Base-by-base conservation (phyloP, 495 filamentous ascomycete genomes). In the Articulospora tetracladia region DNA sequence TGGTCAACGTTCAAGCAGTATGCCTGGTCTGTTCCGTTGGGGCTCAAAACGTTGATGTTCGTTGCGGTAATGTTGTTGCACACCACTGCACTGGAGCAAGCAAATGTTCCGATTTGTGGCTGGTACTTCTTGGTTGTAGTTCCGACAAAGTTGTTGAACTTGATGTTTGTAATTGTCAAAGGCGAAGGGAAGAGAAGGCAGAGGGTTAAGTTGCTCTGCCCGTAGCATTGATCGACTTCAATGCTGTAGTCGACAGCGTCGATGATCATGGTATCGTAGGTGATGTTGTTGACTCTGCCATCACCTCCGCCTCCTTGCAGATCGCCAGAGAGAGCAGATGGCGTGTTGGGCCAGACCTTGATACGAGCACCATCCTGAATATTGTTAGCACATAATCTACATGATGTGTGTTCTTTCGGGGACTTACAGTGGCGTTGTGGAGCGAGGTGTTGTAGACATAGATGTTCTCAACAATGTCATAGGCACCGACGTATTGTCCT, bases 361-460 rank as follows among this genome's bases (percentile, higher is more conserved):
- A 89, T 89, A 44, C 86, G 84, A 10, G 85, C 86, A 50, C 86
- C 85, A 62, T 88, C 79, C 65, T 67, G 22, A 28, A 0, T 20
- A 23, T 0, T 24, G 48, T 63, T 28, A 67, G 60, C 3, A 55
- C 57, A 27, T 62, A n/a, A 51, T 57, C 20, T 60, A 10, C 2
- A 15, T 3, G n/a, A 8, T n/a, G 39, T 3, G n/a, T 8, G 3
- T 44, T 19, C n/a, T 3, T 3, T 44, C n/a, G 32, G 10, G 34
- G 19, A 55, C 61, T 59, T 59, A 67, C 66, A 3, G 78, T 80
- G 8, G 85, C 81, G 58, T 88, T 85, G 67, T 76, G 76, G 83
- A 90, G 86, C 55, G 77, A 83, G 61, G 86, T 77, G 65, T 89
- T 90, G 73, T 81, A 84, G 39, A 88, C 79, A 56, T 82, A 81